These are phyloP conservation scores for Heterobasidion irregulare DNA, from an alignment of 1,284 basidiomycete species.

Conservation along the genomic window DNA sequence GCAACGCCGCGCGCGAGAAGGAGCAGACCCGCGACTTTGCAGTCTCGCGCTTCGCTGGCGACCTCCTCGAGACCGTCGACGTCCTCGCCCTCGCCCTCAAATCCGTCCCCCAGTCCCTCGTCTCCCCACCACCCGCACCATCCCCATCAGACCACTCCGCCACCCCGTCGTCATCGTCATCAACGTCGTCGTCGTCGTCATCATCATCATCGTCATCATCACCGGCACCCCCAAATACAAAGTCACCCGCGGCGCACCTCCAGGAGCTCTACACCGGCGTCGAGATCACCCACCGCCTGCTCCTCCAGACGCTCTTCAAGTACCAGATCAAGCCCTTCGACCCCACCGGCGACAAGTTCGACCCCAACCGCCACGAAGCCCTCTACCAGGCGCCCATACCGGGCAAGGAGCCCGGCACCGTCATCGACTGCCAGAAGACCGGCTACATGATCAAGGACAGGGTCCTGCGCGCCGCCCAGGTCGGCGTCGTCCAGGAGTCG, in stretches of 20 bases:
- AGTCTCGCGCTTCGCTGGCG: constrained; percentile 83
- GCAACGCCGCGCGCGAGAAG: constrained; percentile 86
- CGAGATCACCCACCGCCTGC: constrained; percentile 84
- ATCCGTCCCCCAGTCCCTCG: constrained; percentile 63
- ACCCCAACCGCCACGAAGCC: constrained; percentile 94
- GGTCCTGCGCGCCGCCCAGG: constrained; percentile 90
- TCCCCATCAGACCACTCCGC: constrained; percentile 16
- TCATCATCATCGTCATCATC: constrained; percentile 12
- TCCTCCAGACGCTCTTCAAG: constrained; percentile 86
- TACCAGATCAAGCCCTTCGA: constrained; percentile 91
- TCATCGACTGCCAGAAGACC: constrained; percentile 87
- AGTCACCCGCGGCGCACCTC: constrained; percentile 54
- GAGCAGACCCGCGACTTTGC: constrained; percentile 90
- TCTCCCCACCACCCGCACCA: constrained; percentile 19
- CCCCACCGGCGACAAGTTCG: constrained; percentile 87
- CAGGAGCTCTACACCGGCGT: constrained; percentile 80
- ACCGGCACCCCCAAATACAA: constrained; percentile 26
- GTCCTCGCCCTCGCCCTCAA: constrained; percentile 86
- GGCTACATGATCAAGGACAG: constrained; percentile 93
- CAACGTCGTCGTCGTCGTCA: constrained; percentile 7
- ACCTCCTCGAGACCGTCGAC: constrained; percentile 90
- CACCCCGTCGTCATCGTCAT: constrained; percentile 18
- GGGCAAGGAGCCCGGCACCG: constrained; percentile 82
- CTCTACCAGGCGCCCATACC: constrained; percentile 91
- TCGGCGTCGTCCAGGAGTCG: constrained; percentile 83